These are phyloP conservation scores for Goffeauzyma gilvescens DNA, from an alignment of 768 basidiomycete genomes.

Conservation along the genomic window DNA sequence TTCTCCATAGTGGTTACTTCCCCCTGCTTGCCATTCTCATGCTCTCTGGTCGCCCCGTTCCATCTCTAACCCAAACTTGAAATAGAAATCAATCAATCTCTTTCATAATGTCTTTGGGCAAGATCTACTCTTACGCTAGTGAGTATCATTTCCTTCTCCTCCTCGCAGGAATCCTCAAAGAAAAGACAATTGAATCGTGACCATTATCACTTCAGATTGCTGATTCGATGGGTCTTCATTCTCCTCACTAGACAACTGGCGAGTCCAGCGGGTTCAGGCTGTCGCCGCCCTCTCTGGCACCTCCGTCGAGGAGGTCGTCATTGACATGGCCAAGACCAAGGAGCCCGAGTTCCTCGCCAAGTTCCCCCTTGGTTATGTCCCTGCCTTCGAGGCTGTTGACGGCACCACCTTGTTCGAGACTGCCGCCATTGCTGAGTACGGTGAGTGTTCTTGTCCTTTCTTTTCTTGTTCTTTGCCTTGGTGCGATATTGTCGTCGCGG, in stretches of 20 bases:
- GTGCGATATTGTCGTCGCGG: not conserved
- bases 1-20: too few species aligned
- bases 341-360: constrained; percentile 37
- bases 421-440: constrained; percentile 61
- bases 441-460: constrained; percentile 42
- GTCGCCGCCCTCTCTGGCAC: constrained; percentile 47
- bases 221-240: too few species aligned
- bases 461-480: not conserved
- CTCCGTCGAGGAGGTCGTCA: constrained; percentile 55
- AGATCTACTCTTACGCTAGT: constrained; percentile 14
- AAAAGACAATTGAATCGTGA: too few species aligned
- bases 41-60: too few species aligned
- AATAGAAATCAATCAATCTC: not conserved
- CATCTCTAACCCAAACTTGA: not conserved
- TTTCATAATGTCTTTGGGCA: constrained; percentile 12
- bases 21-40: too few species aligned
- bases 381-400: constrained; percentile 55
- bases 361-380: constrained; percentile 41
- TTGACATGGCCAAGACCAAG: constrained; percentile 37
- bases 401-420: constrained; percentile 66
- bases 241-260: constrained; percentile 21
- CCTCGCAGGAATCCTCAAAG: too few species aligned
- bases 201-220: not conserved
- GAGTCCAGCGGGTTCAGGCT: constrained; percentile 24
- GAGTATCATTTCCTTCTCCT: not conserved